phyloP scores from a whole-genome alignment of 768 basidiomycete species.

The Podaxis sp. region DNA sequence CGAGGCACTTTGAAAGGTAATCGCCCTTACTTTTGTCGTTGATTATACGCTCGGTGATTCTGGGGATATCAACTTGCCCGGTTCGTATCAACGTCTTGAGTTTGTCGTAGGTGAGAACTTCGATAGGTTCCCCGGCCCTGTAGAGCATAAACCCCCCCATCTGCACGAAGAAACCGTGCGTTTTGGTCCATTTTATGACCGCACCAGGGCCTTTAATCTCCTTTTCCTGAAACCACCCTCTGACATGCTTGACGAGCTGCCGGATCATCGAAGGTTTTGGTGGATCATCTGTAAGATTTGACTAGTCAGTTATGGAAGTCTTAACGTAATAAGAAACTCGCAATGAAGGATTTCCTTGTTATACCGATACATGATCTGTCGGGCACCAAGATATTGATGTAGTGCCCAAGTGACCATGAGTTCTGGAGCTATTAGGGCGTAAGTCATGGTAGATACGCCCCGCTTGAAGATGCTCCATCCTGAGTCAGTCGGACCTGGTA shows the following conservation, averaged over 20 bases:
- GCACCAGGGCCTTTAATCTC: background rate
- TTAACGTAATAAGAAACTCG: background rate
- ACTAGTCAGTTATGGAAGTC: background rate
- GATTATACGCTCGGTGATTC: conserved; percentile 20
- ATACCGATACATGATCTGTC: conserved; percentile 2
- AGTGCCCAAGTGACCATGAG: conserved; percentile 9
- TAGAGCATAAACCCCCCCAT: conserved; percentile 19
- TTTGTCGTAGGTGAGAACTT: conserved; percentile 8
- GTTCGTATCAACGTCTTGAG: background rate
- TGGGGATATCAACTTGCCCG: conserved; percentile 13
- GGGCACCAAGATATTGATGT: conserved; percentile 13
- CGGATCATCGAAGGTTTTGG: no score
- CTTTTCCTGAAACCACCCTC: background rate
- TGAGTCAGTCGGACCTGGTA: conserved; percentile 1
- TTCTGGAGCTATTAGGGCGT: conserved; percentile 14
- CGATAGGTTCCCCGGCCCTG: background rate
- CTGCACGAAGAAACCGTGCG: conserved; percentile 17
- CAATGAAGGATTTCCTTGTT: background rate
- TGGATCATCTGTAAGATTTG: background rate
- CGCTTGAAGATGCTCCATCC: background rate
- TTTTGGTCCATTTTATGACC: conserved; percentile 16
- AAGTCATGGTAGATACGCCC: conserved; percentile 10
- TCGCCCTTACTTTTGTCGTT: conserved; percentile 28
- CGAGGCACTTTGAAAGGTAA: conserved; percentile 23
- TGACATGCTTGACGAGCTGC: background rate